Evolutionary conservation across 805 yeast genomes (phyloP).

Genomic region (Barnettozyma populi): DNA sequence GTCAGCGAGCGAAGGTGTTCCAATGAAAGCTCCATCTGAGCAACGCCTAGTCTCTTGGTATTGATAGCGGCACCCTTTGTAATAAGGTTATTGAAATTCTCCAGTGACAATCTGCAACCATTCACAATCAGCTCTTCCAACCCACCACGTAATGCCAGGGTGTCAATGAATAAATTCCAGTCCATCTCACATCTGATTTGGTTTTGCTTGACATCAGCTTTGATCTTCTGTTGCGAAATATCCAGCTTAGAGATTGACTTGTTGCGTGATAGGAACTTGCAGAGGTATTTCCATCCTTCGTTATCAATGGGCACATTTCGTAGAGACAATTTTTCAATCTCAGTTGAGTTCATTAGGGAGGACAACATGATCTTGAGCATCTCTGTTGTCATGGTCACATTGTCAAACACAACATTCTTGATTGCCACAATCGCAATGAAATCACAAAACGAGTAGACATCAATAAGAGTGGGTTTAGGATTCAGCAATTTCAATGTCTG

Average conservation of each 20-base stretch:
- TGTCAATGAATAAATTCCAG: constrained; percentile 73
- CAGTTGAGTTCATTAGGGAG: constrained; percentile 60
- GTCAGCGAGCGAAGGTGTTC: constrained; percentile 54
- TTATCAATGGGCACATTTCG: constrained; percentile 70
- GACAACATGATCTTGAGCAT: constrained; percentile 73
- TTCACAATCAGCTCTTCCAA: constrained; percentile 75
- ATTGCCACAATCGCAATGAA: constrained; percentile 83
- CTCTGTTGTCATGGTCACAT: constrained; percentile 64
- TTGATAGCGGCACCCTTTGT: constrained; percentile 46
- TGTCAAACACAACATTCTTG: constrained; percentile 69
- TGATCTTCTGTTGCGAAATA: constrained; percentile 55
- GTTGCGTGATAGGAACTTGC: constrained; percentile 68
- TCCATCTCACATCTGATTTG: constrained; percentile 70
- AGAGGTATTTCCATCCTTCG: constrained; percentile 73
- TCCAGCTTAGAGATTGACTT: constrained; percentile 55
- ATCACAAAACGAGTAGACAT: constrained; percentile 82
- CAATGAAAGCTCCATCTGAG: constrained; percentile 59
- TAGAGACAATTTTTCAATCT: constrained; percentile 66
- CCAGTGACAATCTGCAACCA: constrained; percentile 65
- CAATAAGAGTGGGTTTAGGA: constrained; percentile 87
- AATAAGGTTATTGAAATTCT: constrained; percentile 49
- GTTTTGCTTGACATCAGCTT: constrained; percentile 28
- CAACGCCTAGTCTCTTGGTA: constrained; percentile 67
- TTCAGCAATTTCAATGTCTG: constrained; percentile 68
- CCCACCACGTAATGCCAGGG: constrained; percentile 64